Base-by-base conservation (phyloP, 352 stramenopile species). In the Plasmopara halstedii region DNA sequence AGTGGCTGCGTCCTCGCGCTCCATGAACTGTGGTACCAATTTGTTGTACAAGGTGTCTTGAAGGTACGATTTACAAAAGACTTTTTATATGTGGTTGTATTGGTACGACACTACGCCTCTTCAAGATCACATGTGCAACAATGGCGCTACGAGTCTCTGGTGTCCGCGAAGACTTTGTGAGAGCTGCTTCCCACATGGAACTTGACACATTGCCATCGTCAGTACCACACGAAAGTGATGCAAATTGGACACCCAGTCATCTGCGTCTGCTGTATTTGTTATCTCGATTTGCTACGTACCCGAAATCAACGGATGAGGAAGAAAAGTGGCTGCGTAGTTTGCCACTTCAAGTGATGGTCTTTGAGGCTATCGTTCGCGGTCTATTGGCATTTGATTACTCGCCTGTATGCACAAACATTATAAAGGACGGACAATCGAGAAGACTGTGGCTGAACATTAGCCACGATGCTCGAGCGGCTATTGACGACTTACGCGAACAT, bases 341-440 rank as follows among this genome's bases (percentile, higher is more conserved):
- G 21, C 88, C 95, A 19, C 56, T 99, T 41, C 81, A 97, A 32
- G 95, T 99, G 42, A 77, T 99, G 29, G 83, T 98, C 23, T 99
- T 98, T 68, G 95, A 98, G 44, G 94, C 88, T 3, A 96, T 98
- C 42, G 89, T 98, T 20, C 67, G 85, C 35, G 76, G 92, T 34
- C 78, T 98, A 0, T 50, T 99, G 18, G 86, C 98, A 55, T 98
- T 96, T 58, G 95, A 98, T 67, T 98, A 98, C 63, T 96, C 94
- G 35, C 95, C 95, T 9, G 85, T 97, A 46, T 97, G 83, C 48
- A 85, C 85, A 45, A 82, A 96, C 44, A 95, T 99, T 38, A 85
- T 98, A 47, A 97, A 97, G 61, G 75, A 92, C 51, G 73, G 78
- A 20, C 68, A 83, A 53, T 86, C 73, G 6, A 66, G 73, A 42